Conservation (phyloP, 129 eudicot genomes). For the Tagetes patula region DNA sequence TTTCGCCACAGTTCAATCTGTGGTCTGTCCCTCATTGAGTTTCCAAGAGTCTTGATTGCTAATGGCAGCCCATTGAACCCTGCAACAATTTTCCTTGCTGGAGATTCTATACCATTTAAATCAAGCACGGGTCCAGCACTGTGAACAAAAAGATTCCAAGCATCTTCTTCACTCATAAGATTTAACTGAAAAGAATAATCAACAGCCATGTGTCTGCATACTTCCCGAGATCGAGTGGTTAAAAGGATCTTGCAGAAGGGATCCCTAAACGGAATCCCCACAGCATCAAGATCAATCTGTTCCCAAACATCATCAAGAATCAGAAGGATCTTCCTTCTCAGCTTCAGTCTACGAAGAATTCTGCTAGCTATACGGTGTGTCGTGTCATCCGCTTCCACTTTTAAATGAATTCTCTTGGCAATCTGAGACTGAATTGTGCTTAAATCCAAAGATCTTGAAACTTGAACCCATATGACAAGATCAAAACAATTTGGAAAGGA, state of each 20-base stretch:
- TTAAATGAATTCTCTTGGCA: constrained; percentile 32
- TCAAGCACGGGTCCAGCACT: constrained; percentile 31
- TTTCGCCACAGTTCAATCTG: constrained; percentile 32
- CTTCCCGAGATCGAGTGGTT: constrained; percentile 38
- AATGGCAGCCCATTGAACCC: constrained; percentile 33
- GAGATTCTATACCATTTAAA: constrained; percentile 29
- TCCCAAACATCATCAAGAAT: constrained; percentile 45
- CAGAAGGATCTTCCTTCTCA: constrained; percentile 30
- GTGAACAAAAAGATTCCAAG: constrained; percentile 36
- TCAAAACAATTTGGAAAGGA: constrained; percentile 14
- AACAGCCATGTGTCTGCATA: constrained; percentile 31
- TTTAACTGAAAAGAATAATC: constrained; percentile 21
- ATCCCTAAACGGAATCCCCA: constrained; percentile 36
- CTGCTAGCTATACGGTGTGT: constrained; percentile 15
- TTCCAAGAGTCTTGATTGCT: constrained; percentile 37
- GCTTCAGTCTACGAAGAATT: constrained; percentile 30
- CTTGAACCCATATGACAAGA: constrained; percentile 39
- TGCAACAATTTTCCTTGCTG: constrained; percentile 32
- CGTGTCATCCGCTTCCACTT: constrained; percentile 26
- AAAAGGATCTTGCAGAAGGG: constrained; percentile 32
- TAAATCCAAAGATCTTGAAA: constrained; percentile 18
- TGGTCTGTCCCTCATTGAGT: constrained; percentile 31
- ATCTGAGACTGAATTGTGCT: constrained; percentile 31
- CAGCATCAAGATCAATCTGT: constrained; percentile 30
- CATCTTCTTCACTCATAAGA: constrained; percentile 37